Evolutionary conservation across 2,329 filamentous ascomycete genomes (phyloP).

Genomic region (Aspergillus udagawae): DNA sequence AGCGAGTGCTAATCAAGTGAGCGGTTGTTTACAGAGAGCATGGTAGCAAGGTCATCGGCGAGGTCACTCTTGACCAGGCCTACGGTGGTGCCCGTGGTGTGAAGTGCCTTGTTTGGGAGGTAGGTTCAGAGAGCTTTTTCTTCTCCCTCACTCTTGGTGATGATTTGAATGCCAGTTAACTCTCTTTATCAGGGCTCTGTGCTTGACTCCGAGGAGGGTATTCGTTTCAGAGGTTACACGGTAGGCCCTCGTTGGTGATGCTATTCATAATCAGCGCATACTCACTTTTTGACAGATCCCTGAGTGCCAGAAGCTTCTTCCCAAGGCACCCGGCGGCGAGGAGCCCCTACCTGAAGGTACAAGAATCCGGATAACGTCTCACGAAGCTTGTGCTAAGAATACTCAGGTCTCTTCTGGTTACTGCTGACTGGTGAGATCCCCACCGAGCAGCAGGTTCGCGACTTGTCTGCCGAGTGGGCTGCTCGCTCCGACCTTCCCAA

Average conservation of each 20-base stretch:
- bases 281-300: conserved; percentile 61
- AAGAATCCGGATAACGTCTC: background rate
- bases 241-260: conserved; percentile 37
- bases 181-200: conserved; percentile 65
- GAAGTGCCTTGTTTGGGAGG: conserved; percentile 98
- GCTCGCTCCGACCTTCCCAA: conserved; percentile 95
- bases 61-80: conserved; percentile 98
- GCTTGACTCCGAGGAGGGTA: conserved; percentile 97
- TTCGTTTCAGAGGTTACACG: conserved; percentile 98
- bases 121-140: conserved; percentile 20
- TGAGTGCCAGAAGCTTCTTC: conserved; percentile 95
- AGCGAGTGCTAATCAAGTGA: conserved; percentile 16
- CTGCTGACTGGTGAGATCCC: conserved; percentile 97
- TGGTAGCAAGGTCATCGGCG: conserved; percentile 90
- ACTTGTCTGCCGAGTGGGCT: conserved; percentile 97
- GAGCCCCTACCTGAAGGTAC: conserved; percentile 93
- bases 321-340: conserved; percentile 92
- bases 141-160: background rate
- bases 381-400: conserved; percentile 10
- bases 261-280: conserved; percentile 5
- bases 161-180: conserved; percentile 7
- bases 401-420: conserved; percentile 92
- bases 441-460: conserved; percentile 95
- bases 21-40: conserved; percentile 63
- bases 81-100: conserved; percentile 99